Percentiles rank a stretch among this genome's conserved stretches.
phyloP scores from a whole-genome alignment of 441 rosid species.

The Populus tomentosa region DNA sequence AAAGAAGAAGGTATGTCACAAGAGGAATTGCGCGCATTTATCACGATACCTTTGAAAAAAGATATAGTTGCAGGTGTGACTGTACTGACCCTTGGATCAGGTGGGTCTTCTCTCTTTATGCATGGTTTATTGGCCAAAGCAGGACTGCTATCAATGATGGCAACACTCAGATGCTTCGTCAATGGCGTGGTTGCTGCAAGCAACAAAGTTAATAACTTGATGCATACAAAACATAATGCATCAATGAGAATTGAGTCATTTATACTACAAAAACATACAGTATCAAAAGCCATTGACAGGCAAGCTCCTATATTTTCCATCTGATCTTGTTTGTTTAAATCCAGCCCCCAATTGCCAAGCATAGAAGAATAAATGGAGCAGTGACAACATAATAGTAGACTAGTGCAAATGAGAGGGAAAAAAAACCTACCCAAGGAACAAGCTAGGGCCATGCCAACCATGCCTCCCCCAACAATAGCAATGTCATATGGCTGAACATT shows the following conservation, averaged over 20 bases:
- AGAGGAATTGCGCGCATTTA: neutral
- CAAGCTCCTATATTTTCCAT: neutral
- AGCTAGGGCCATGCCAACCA: conserved; percentile 97
- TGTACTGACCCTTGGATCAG: conserved; percentile 94
- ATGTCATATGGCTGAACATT: conserved; percentile 55
- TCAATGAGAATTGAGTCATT: conserved; percentile 5
- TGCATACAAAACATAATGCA: neutral
- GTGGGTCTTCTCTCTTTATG: conserved; percentile 62
- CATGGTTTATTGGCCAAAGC: conserved; percentile 45
- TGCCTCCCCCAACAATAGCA: conserved; percentile 95
- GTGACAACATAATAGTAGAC: neutral
- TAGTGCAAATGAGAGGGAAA: neutral
- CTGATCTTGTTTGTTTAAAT: neutral
- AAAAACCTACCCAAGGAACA: conserved; percentile 69
- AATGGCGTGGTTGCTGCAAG: conserved; percentile 76
- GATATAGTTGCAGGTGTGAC: conserved; percentile 86
- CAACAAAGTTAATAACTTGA: conserved; percentile 12
- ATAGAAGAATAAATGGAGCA: neutral
- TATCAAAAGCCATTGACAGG: neutral
- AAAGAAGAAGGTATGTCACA: conserved; percentile 20
- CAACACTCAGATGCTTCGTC: conserved; percentile 85
- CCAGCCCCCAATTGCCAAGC: neutral
- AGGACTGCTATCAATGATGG: conserved; percentile 86
- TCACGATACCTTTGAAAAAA: conserved; percentile 59
- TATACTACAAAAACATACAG: neutral